A percentile compares a stretch with the other conserved stretches of the same genome.
Conservation (phyloP, 2,329 filamentous ascomycete species). For the Botrytis deweyae region DNA sequence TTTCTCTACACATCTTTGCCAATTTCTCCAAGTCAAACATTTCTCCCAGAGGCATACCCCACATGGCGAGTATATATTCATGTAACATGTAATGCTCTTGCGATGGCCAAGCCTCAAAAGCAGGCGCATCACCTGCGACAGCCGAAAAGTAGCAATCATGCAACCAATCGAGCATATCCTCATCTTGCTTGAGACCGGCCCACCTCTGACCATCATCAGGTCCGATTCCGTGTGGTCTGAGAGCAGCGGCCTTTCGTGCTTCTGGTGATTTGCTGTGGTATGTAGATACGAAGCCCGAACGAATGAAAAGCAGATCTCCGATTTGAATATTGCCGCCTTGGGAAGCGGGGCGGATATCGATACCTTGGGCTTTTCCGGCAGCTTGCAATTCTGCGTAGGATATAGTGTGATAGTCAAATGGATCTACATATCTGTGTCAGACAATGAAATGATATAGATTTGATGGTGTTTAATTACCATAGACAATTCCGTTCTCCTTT, state of each 20-base stretch:
- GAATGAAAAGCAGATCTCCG: constrained; percentile 53
- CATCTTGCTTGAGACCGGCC: constrained; percentile 49
- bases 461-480: constrained; percentile 29
- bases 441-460: background rate
- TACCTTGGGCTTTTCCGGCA: constrained; percentile 36
- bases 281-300: constrained; percentile 47
- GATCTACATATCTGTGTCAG: constrained; percentile 30
- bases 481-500: constrained; percentile 42
- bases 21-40: constrained; percentile 40
- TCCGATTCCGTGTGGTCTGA: constrained; percentile 41
- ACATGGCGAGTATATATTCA: constrained; percentile 38
- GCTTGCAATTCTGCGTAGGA: constrained; percentile 33
- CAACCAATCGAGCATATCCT: constrained; percentile 46
- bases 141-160: constrained; percentile 45
- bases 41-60: constrained; percentile 40
- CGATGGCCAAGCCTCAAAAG: constrained; percentile 43
- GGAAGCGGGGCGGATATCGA: constrained; percentile 38
- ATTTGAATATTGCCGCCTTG: constrained; percentile 52
- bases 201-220: constrained; percentile 42
- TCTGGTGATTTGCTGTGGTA: constrained; percentile 42
- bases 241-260: constrained; percentile 41
- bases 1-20: constrained; percentile 35
- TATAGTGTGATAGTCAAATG: constrained; percentile 36
- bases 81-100: constrained; percentile 36
- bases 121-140: constrained; percentile 47